Base-by-base conservation (phyloP, 2,329 filamentous ascomycete species). In the Ophiostoma ips region DNA sequence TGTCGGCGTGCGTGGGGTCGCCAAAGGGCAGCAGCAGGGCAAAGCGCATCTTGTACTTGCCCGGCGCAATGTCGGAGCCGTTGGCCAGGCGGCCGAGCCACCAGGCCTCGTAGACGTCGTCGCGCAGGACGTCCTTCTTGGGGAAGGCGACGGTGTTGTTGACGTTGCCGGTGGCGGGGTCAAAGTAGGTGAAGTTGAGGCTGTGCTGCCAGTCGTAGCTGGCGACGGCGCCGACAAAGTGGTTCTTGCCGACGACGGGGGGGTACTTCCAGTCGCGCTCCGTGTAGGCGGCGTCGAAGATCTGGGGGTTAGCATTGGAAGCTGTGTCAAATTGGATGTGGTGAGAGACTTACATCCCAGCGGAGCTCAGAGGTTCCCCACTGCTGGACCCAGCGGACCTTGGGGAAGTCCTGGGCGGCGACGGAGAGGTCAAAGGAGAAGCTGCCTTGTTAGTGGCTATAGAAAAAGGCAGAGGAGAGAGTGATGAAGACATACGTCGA, bases 11-110 rank as follows among this genome's bases (percentile, higher is more conserved):
- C 38, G 19, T 33, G 9, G 40, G 40, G 51, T 57, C 54, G n/a
- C 57, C 57, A 37, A 50, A 59, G 0, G 53, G 58, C 12, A 55
- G 55, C 36, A 59, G 52, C 6, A 51, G 46, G 6, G 55, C 54
- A 7, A 47, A 50, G 6, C 58, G 52, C 24, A 55, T 50, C 28
- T 24, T 47, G 50, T 58, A 59, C 21, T 57, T 50, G 36, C 57
- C 57, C 5, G 15, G 33, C 2, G 52, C 47, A 33, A 59, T 53
- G 9, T 49, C 35, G 8, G 31, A 45, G 4, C 53, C 53, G 38
- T 56, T 40, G 33, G 54, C 46, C 9, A 57, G 45, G 21, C 30
- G 15, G 47, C 38, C 44, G 33, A 52, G 49, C 16, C 49, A 47
- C 16, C 12, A 3, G 12, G 47, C 50, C 30, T 37, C 16, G 15